Percentiles rank a stretch among this genome's conserved stretches.
Evolutionary conservation across 495 filamentous ascomycete species (phyloP).

Genomic region (Pseudevernia furfuracea): DNA sequence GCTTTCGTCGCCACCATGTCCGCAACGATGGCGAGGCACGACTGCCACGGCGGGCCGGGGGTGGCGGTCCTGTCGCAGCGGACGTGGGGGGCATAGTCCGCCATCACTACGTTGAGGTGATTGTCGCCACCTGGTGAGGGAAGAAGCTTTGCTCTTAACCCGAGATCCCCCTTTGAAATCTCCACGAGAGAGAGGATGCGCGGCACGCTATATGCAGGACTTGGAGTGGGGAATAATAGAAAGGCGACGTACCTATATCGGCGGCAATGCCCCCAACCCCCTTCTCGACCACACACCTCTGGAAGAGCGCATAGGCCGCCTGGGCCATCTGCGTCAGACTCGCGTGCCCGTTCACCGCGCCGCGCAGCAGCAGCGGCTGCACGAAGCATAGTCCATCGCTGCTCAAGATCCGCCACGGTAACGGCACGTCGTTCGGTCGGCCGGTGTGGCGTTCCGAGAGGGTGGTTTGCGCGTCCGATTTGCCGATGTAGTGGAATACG

Average conservation of each 20-base stretch:
- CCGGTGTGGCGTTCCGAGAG: slow-evolving; percentile 1
- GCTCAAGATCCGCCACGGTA: slow-evolving; percentile 2
- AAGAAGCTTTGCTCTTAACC: not conserved
- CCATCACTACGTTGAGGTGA: not conserved
- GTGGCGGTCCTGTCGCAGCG: not conserved
- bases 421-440: not conserved
- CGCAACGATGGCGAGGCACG: not conserved
- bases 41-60: not conserved
- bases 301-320: slow-evolving; percentile 10
- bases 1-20: not conserved
- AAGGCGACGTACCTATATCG: slow-evolving; percentile 4
- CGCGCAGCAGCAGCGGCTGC: not conserved
- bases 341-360: not conserved
- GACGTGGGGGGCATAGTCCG: slow-evolving; percentile 2
- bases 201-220: too few species aligned
- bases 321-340: not conserved
- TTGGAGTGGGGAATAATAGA: too few species aligned
- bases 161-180: not conserved
- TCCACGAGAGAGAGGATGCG: too few species aligned
- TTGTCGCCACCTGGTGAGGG: slow-evolving; percentile 6
- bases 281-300: not conserved
- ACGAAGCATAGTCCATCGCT: slow-evolving; percentile 3
- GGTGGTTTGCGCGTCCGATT: not conserved
- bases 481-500: not conserved
- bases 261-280: slow-evolving; percentile 11